Evolutionary conservation across 2,329 filamentous ascomycete species (phyloP), one percentile per base, ranked within the genome.

Genomic region (Penicillium oxalicum): DNA sequence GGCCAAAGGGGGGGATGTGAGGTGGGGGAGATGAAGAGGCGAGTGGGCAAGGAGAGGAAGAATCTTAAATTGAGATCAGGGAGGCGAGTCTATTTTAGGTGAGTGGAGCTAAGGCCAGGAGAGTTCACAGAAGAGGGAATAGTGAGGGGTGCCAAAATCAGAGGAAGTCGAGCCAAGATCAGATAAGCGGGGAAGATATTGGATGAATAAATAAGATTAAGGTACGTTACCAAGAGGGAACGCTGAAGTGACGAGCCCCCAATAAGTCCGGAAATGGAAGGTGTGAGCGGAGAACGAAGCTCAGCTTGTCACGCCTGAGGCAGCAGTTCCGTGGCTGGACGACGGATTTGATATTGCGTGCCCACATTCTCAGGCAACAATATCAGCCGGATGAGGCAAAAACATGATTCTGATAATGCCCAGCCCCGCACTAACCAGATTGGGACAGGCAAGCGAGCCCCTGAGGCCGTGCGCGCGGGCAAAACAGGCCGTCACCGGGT

Each of bases 361-460:
- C 44, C 44, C 40, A 18, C 11, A 26, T 0, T 18, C 4, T 11
- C 32, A 12, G 33, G 34, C 34, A 40, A 11, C 9, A 29, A 37
- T 26, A 34, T 40, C 32, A 42, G 24, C 46, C 47, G 36, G 44
- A 13, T 41, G 24, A 44, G 37, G 40, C 26, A 35, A 43, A 35
- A 45, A 49, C 45, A 49, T 55, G 56, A 65, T 65, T 68, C 65
- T 71, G 68, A 71, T 71, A 71, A 70, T 62, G 61, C 57, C 56
- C 58, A 60, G 60, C 68, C 68, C 68, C 67, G 68, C 69, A 69
- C 69, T 71, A 72, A 66, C 66, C 67, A 32, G 9, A 67, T 60
- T 34, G 37, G 61, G 69, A 59, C 56, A 64, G 55, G 52, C 65
- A 70, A 70, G 69, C 67, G 67, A 68, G 62, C 67, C 69, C 68